Evolutionary conservation across 2,329 filamentous ascomycete genomes (phyloP), one percentile per base, ranked within the genome.

Genomic region (Zymoseptoria passerinii): DNA sequence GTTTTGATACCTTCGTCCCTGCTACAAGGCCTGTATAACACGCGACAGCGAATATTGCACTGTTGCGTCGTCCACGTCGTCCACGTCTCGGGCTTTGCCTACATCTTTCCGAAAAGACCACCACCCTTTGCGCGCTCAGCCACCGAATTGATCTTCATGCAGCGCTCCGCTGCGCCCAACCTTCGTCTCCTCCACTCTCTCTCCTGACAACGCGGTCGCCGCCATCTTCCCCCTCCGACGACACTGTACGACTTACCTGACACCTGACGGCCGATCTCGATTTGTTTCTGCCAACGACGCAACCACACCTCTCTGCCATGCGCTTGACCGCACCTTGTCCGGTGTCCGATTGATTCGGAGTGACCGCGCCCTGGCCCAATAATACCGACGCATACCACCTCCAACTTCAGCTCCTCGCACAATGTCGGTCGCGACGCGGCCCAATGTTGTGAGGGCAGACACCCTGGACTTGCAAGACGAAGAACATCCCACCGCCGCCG

Each of bases 381-480:
- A 44, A 44, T 13, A 7, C 13, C 35, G n/a, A 44, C 7, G 13
- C 35, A 44, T 7, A 16, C 35, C 4, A 6, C 35, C 16, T 44
- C 10, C 35, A 13, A 16, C n/a, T 16, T 6, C 35, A 16, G 5
- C 35, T 13, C 35, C 35, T 44, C 35, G n/a, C 35, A 44, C 35
- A 6, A 44, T 44, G 35, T 44, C 35, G 35, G 35, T 44, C 49
- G n/a, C 44, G 49, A 58, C 65, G 52, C 63, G 65, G 28, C 65
- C 65, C 35, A 61, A 59, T 59, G 59, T 67, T 50, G 44, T 66
- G 20, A 58, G 54, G 52, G 59, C 75, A 95, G 92, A 97, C 78
- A 95, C 92, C 63, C 88, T 96, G 76, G 94, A 97, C 77, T 85
- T 97, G 55, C 94, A 97, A 81, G 84, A 90, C 75, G 88, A 85